Base-by-base conservation (phyloP, 768 basidiomycete genomes). In the Galerina marginata region DNA sequence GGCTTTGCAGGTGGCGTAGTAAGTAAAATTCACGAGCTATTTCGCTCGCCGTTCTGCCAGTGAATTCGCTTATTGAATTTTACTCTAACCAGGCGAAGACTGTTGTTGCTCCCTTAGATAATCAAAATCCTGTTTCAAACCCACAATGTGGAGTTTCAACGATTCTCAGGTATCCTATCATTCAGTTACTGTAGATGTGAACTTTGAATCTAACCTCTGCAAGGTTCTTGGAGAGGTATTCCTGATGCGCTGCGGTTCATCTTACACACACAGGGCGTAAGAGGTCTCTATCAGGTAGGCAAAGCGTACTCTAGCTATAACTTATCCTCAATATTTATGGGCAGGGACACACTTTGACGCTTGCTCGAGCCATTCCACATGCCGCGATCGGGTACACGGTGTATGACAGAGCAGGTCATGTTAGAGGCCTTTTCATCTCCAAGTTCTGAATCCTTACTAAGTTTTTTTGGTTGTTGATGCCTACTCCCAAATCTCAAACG, bases 101-200 rank as follows among this genome's bases (percentile, higher is more conserved):
- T 44, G 50, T 56, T 16, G 61, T 62, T 33, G 51, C 61, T 26
- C 61, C 61, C n/a, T 53, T 62, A 25, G 56, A 58, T 23, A 44
- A 47, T 62, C 29, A 62, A 62, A 40, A 62, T 62, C 25, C 52
- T 62, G 20, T 20, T 62, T 44, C 61, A 62, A 37, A 62, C 56
- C 3, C 61, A 58, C 7, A 57, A 62, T 43, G 25, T 37, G 10
- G 56, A 62, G 1, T 62, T 58, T 36, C 44, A 54, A 6, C 50
- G 37, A 23, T 62, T 62, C 25, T 46, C 61, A 42, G 56, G 56
- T 53, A 46, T 20, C 16, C 40, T n/a, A 26, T 12, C 15, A 12
- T n/a, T 51, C 20, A 20, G 20, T 20, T 20, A 20, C 20, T 20
- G 2, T 20, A 20, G 39, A 40, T 37, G 6, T 23, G 56, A 20